phyloP scores from a whole-genome alignment of 257 asterid genomes.

The Penstemon davidsonii region DNA sequence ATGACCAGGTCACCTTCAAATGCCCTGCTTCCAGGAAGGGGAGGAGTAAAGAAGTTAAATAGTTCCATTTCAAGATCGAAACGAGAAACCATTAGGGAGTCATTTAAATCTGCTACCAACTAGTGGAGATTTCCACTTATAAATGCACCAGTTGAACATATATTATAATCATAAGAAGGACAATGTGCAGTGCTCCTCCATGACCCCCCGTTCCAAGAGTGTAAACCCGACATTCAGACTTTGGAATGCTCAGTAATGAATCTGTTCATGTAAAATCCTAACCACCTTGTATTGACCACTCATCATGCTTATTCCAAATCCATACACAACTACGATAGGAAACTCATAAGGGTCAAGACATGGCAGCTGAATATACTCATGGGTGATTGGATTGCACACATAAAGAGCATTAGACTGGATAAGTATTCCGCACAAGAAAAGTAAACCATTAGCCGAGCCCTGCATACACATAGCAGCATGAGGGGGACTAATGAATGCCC shows the following conservation, averaged over 20 bases:
- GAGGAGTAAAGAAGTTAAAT: conserved; percentile 13
- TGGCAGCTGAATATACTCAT: conserved; percentile 32
- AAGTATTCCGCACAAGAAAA: conserved; percentile 16
- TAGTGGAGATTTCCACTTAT: conserved; percentile 46
- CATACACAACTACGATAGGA: conserved; percentile 30
- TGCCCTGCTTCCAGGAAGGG: conserved; percentile 2
- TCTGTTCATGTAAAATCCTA: conserved; percentile 17
- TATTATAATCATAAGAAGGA: not conserved
- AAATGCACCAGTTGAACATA: conserved; percentile 20
- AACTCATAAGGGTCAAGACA: not conserved
- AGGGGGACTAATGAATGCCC: not conserved
- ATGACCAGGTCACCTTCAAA: conserved; percentile 19
- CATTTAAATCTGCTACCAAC: conserved; percentile 33
- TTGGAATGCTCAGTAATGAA: conserved; percentile 10
- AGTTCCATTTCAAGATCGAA: conserved; percentile 42
- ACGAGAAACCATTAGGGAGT: conserved; percentile 24
- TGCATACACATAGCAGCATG: not conserved
- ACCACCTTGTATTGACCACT: conserved; percentile 27
- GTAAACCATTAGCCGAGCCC: conserved; percentile 33
- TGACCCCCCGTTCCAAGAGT: conserved; percentile 43
- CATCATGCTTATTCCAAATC: conserved; percentile 43
- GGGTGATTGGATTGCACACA: conserved; percentile 48
- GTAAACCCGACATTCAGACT: conserved; percentile 37
- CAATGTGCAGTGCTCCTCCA: conserved; percentile 33
- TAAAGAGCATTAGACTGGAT: not conserved